Evolutionary conservation across 2,329 filamentous ascomycete species (phyloP), one percentile per base, ranked within the genome.

Genomic region (Ophiostoma angusticollis): DNA sequence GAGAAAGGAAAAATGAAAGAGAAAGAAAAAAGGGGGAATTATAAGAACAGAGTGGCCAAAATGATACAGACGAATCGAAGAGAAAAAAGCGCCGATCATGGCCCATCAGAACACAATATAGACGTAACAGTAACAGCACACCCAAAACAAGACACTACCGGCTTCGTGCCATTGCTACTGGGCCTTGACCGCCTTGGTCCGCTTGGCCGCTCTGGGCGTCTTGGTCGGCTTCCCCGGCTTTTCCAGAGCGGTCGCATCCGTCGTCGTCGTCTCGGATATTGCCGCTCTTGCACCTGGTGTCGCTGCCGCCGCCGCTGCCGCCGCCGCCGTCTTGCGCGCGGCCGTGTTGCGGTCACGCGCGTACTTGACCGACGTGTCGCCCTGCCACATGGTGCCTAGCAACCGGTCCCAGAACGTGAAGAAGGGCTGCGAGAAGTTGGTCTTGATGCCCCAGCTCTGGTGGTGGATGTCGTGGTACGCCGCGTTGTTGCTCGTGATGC

Each of bases 371-470:
- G 49, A 49, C 13, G 65, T 65, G 42, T 68, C 77, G 35, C 84
- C 84, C 43, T 72, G 75, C 78, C 86, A 95, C 59, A 76, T 81
- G 18, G 91, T 98, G 37, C 79, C 78, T 17, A 94, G 66, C 21
- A 86, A 54, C 33, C 73, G 69, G 57, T 98, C 91, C 85, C 91
- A 96, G 62, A 95, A 86, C 34, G 83, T 95, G 63, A 96, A 95
- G 64, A 87, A 93, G 3, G 84, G 84, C 60, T 93, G 84, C 5
- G 79, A 81, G 58, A 85, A 93, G 62, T 93, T 93, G 47, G 80
- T 83, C 72, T 96, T 98, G 70, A 98, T 94, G 41, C 91, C 91
- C 87, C 89, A 96, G 60, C 84, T 93, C 62, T 98, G 91, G 63
- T 98, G 91, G 61, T 98, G 91, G 43, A 98, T 89, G 55, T 98